Evolutionary conservation across 2,329 filamentous ascomycete species (phyloP), one percentile per base, ranked within the genome.

Genomic region (Colletotrichum kahawae): DNA sequence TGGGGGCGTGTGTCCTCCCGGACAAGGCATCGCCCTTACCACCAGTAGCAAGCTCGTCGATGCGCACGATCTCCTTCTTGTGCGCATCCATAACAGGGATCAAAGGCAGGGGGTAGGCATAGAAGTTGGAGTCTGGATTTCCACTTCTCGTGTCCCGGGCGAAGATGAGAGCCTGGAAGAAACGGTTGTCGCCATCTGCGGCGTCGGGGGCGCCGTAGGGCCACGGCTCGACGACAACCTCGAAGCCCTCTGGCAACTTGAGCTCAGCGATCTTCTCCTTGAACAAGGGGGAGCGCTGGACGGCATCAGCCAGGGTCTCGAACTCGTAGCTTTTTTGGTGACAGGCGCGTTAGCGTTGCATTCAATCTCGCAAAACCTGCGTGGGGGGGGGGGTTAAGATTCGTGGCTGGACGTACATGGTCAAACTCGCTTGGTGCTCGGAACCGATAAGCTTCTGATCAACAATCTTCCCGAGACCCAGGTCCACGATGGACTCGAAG

Each of bases 61-160:
- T 78, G 13, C 82, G 82, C 27, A 85, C 69, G 13, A 85, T 77
- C 70, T 83, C 79, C 4, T 77, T 77, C 13, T 79, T 83, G 2
- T 77, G 69, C 3, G 77, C 78, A 31, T 84, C 82, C 77, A 84
- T 75, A 24, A 90, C 82, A 5, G 87, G 87, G 36, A 88, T 86
- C 29, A 89, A 80, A 1, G 87, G 87, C 14, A 89, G 78, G 3
- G 88, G 88, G 72, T 85, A 88, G 7, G 85, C 85, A 78, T 89
- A 89, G 76, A 88, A 87, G 75, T 89, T 89, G 43, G 86, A 85
- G 77, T 89, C 87, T 8, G 83, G 82, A 57, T 81, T 77, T 31
- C 81, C 80, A 34, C 75, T 81, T 18, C 78, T 72, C 1, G 79
- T 79, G 64, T 84, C 80, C 4, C 78, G 78, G 0, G 79, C 83